Percentiles rank a stretch among this genome's conserved stretches.
Evolutionary conservation across 805 yeast species (phyloP).

Genomic region (Zygosaccharomyces siamensis): DNA sequence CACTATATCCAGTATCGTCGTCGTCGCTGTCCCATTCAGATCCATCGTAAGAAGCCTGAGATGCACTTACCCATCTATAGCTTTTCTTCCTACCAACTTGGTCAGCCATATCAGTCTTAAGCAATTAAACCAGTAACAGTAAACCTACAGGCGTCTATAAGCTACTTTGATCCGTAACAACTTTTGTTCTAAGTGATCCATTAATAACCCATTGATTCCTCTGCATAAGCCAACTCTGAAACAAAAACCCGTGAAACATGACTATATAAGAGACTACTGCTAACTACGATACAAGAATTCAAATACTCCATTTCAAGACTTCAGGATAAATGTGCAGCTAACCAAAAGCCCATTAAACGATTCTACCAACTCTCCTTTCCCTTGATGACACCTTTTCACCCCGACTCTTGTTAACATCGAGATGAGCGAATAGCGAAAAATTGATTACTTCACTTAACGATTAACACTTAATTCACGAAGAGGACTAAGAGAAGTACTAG

Average conservation of each 20-base stretch:
- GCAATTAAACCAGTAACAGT: not conserved
- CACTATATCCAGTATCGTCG: conserved; percentile 16
- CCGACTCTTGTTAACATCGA: not conserved
- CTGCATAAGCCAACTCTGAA: not conserved
- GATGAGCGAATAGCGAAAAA: not conserved
- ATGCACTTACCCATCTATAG: conserved; percentile 40
- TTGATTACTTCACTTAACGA: not conserved
- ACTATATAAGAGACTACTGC: not conserved
- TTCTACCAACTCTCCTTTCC: not conserved
- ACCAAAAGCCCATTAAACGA: not conserved
- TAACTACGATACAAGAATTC: not conserved
- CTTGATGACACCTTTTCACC: not conserved
- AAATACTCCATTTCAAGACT: not conserved
- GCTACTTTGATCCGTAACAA: not conserved
- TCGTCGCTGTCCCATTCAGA: conserved; percentile 39
- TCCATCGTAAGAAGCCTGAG: conserved; percentile 39
- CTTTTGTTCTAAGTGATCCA: not conserved
- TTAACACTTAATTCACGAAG: not conserved
- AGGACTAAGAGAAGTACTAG: not conserved
- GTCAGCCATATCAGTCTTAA: conserved; percentile 14
- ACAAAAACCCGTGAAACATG: conserved; percentile 4
- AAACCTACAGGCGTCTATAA: not conserved
- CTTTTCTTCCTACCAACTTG: conserved; percentile 38
- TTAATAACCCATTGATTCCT: not conserved
- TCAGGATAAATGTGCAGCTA: not conserved